Percentiles rank a stretch among this genome's conserved stretches.
Conservation (phyloP, 768 basidiomycete species). For the Brasilioporus rufonigricans region DNA sequence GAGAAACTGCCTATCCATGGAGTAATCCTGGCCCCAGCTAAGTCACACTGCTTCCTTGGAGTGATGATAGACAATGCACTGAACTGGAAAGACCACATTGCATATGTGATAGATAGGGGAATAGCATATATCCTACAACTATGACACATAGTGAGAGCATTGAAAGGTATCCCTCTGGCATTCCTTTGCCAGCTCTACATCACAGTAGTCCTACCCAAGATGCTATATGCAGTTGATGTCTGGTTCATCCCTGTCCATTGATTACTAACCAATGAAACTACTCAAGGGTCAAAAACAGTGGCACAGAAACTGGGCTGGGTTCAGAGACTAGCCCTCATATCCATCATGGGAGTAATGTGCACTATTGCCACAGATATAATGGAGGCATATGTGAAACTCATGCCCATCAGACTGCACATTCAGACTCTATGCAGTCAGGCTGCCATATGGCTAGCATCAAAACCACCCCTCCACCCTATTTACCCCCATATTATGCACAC, state of each 20-base stretch:
- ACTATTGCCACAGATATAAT: neutral
- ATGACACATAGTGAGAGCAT: neutral
- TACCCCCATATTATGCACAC: neutral
- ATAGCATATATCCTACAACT: neutral
- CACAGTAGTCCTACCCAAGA: too few relatives aligned
- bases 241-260: neutral
- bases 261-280: too few relatives aligned
- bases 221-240: too few relatives aligned
- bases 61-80: neutral
- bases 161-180: neutral
- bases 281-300: neutral
- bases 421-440: neutral
- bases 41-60: neutral
- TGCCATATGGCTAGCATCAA: neutral
- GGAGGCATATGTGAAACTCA: neutral
- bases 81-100: neutral
- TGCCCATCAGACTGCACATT: rapidly evolving
- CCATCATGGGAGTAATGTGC: neutral
- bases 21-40: neutral
- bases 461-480: neutral
- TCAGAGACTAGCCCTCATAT: neutral
- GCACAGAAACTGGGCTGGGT: rapidly evolving
- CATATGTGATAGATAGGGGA: neutral
- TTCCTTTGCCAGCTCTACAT: neutral
- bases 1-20: neutral